phyloP scores from a whole-genome alignment of 2,329 filamentous ascomycete species.

The Colletotrichum magnum region DNA sequence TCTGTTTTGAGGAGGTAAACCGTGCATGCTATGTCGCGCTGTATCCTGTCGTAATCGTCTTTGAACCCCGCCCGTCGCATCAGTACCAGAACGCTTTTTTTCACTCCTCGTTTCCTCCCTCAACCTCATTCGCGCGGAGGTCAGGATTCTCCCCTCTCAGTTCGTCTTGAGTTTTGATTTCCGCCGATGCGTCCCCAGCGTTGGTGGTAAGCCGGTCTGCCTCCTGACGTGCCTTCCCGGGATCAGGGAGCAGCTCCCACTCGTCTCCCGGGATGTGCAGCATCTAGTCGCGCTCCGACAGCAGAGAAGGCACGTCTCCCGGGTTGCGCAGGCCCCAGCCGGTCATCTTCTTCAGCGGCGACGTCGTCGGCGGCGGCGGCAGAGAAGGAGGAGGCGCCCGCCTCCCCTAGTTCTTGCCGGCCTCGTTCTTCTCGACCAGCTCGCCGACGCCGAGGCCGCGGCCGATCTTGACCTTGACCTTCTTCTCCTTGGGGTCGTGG shows the following conservation, averaged over 20 bases:
- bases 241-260: too few relatives aligned
- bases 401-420: constrained; percentile 58
- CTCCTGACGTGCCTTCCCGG: too few relatives aligned
- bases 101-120: too few relatives aligned
- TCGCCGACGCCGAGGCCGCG: constrained; percentile 83
- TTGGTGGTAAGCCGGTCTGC: too few relatives aligned
- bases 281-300: too few relatives aligned
- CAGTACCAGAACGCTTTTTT: neutral
- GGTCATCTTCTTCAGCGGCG: neutral
- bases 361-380: neutral
- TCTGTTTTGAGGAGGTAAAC: constrained; percentile 24
- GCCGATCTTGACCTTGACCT: constrained; percentile 89
- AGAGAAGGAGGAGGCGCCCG: constrained; percentile 5
- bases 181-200: too few relatives aligned
- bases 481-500: constrained; percentile 68
- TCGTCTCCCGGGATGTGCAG: too few relatives aligned
- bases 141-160: too few relatives aligned
- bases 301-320: neutral
- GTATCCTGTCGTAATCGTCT: constrained; percentile 28
- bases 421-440: constrained; percentile 80
- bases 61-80: neutral
- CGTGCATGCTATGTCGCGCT: constrained; percentile 26
- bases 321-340: neutral
- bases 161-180: too few relatives aligned
- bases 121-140: too few relatives aligned